These are phyloP conservation scores for Lithohypha guttulata DNA, from an alignment of 2,329 filamentous ascomycete genomes.

Conservation along the genomic window DNA sequence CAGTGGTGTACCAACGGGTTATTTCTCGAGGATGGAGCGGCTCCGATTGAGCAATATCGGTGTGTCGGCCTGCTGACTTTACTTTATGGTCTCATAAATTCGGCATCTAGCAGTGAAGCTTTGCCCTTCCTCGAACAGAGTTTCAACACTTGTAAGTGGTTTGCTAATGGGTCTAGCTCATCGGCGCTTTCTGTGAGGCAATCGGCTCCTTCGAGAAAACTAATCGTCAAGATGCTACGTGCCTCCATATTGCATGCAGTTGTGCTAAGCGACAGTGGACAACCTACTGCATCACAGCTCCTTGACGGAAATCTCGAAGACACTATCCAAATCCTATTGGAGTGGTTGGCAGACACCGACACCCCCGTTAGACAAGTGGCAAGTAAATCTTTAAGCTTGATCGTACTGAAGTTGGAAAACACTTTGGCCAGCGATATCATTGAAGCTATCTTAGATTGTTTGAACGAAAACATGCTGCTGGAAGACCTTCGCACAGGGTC, in stretches of 20 bases:
- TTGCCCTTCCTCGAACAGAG: conserved; percentile 54
- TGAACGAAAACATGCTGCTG: conserved; percentile 52
- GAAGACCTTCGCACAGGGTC: conserved; percentile 35
- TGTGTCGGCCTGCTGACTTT: conserved; percentile 73
- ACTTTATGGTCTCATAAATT: conserved; percentile 60
- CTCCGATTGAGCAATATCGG: conserved; percentile 51
- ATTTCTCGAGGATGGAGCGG: conserved; percentile 32
- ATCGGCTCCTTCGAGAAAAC: conserved; percentile 71
- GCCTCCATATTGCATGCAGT: conserved; percentile 60
- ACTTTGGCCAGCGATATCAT: conserved; percentile 81
- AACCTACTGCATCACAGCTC: conserved; percentile 18
- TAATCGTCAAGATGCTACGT: conserved; percentile 73
- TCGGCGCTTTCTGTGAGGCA: conserved; percentile 45
- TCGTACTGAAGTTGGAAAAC: conserved; percentile 66
- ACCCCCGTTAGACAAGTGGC: conserved; percentile 83
- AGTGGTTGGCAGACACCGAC: conserved; percentile 71
- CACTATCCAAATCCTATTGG: conserved; percentile 70
- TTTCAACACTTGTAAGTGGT: conserved; percentile 52
- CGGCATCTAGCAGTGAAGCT: conserved; percentile 65
- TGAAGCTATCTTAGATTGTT: conserved; percentile 65
- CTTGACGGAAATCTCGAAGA: conserved; percentile 57
- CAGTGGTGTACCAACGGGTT: conserved; percentile 59
- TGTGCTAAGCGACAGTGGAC: conserved; percentile 35
- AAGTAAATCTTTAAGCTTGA: conserved; percentile 82
- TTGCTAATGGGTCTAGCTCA: conserved; percentile 43